A percentile compares a stretch with the other conserved stretches of the same genome.
These are phyloP conservation scores for Ramalina intermedia DNA, from an alignment of 495 filamentous ascomycete species.

Conservation along the genomic window DNA sequence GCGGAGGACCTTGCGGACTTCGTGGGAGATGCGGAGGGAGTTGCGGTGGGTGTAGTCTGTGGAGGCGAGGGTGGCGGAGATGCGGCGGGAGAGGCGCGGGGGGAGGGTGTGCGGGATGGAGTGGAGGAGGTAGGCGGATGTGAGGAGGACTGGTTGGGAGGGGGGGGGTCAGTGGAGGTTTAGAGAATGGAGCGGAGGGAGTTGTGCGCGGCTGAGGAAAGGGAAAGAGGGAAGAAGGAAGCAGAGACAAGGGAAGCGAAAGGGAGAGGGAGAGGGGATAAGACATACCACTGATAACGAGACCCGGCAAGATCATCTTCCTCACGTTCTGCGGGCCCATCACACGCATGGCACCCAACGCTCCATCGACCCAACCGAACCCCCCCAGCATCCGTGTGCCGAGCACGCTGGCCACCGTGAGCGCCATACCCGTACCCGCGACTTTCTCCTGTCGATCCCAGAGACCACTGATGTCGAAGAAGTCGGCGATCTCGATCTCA, in stretches of 20 bases:
- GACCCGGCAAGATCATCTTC: slow-evolving; percentile 64
- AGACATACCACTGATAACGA: slow-evolving; percentile 61
- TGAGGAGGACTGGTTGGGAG: slow-evolving; percentile 42
- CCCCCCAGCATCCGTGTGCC: slow-evolving; percentile 59
- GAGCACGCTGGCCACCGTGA: slow-evolving; percentile 81
- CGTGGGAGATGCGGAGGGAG: slow-evolving; percentile 61
- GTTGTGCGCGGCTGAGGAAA: too few species aligned
- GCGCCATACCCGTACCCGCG: slow-evolving; percentile 79
- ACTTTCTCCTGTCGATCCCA: slow-evolving; percentile 90
- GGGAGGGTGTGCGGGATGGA: slow-evolving; percentile 83
- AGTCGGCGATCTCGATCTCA: slow-evolving; percentile 78
- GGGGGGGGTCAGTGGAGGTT: slow-evolving; percentile 19
- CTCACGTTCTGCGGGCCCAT: slow-evolving; percentile 75
- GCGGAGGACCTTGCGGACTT: slow-evolving; percentile 75
- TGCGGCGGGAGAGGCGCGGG: slow-evolving; percentile 70
- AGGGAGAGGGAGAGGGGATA: neutral
- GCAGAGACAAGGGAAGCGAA: too few species aligned
- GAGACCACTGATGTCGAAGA: slow-evolving; percentile 71
- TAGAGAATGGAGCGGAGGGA: neutral
- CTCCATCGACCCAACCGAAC: slow-evolving; percentile 78
- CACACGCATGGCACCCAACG: slow-evolving; percentile 61
- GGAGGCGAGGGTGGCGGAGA: slow-evolving; percentile 56
- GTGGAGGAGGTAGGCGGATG: slow-evolving; percentile 62
- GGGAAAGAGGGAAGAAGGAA: too few species aligned
- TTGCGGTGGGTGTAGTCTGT: slow-evolving; percentile 92